phyloP scores from a whole-genome alignment of 257 asterid genomes.

The Nicotiana attenuata region DNA sequence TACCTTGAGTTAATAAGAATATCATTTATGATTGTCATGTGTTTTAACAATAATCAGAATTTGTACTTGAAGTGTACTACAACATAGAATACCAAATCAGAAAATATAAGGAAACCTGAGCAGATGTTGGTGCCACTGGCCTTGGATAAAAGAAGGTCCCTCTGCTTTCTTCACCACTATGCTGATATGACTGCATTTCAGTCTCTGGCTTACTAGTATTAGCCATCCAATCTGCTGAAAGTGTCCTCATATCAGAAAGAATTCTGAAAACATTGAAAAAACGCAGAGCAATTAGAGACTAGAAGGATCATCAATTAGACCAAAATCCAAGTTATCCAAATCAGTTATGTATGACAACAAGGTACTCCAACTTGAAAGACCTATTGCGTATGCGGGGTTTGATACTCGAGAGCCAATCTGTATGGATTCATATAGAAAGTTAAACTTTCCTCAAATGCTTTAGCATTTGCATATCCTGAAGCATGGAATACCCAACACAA shows the following conservation, averaged over 20 bases:
- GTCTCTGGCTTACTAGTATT: constrained; percentile 83
- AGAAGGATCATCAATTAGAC: constrained; percentile 1
- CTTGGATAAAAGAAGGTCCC: constrained; percentile 79
- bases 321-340: constrained; percentile 5
- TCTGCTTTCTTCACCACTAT: constrained; percentile 88
- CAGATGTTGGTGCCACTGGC: constrained; percentile 95
- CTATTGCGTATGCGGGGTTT: background rate
- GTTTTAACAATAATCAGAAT: background rate
- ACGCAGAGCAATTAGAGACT: constrained; percentile 8
- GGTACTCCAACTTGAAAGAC: background rate
- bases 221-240: constrained; percentile 99
- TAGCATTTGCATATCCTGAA: background rate
- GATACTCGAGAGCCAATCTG: background rate
- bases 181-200: constrained; percentile 65
- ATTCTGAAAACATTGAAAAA: constrained; percentile 57
- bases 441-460: background rate
- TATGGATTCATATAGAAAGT: background rate
- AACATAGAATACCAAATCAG: constrained; percentile 5
- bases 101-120: constrained; percentile 62
- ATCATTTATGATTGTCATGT: background rate
- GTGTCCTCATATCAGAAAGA: constrained; percentile 97
- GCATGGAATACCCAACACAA: background rate
- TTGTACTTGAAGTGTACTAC: background rate
- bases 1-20: constrained; percentile 4
- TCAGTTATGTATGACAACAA: background rate